Evolutionary conservation across 768 basidiomycete species (phyloP).

Genomic region (Steccherinum ochraceum): DNA sequence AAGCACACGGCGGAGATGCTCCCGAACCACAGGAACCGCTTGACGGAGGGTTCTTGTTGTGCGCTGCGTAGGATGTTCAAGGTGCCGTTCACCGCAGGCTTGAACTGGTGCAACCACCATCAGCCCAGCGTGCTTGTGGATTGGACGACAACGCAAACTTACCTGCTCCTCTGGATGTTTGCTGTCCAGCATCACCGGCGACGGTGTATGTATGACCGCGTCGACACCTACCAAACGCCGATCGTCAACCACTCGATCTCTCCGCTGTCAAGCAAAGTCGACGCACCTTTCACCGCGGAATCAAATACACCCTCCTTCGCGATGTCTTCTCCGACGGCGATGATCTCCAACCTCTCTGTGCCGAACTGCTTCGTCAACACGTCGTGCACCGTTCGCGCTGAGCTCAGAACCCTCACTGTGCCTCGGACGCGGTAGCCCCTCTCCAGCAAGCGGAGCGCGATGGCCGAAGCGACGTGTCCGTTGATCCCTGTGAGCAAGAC

Average conservation of each 20-base stretch:
- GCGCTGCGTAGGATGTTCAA: constrained; percentile 1
- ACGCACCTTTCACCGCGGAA: too few species aligned
- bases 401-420: neutral
- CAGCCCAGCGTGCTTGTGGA: neutral
- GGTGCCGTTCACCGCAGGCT: constrained; percentile 1
- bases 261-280: too few species aligned
- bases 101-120: neutral
- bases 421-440: neutral
- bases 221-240: constrained; percentile 1
- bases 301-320: neutral
- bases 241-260: too few species aligned
- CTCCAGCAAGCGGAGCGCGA: neutral
- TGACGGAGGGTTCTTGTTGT: neutral
- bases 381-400: neutral
- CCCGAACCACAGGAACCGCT: constrained; percentile 1
- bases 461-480: too few species aligned
- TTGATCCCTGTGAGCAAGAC: constrained; percentile 10
- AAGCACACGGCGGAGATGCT: neutral
- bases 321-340: neutral
- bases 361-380: neutral
- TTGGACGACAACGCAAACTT: neutral
- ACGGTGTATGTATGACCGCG: neutral
- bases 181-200: neutral
- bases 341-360: neutral
- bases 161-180: neutral